These are phyloP conservation scores for Penicillium angulare DNA, from an alignment of 495 filamentous ascomycete species.

Conservation along the genomic window DNA sequence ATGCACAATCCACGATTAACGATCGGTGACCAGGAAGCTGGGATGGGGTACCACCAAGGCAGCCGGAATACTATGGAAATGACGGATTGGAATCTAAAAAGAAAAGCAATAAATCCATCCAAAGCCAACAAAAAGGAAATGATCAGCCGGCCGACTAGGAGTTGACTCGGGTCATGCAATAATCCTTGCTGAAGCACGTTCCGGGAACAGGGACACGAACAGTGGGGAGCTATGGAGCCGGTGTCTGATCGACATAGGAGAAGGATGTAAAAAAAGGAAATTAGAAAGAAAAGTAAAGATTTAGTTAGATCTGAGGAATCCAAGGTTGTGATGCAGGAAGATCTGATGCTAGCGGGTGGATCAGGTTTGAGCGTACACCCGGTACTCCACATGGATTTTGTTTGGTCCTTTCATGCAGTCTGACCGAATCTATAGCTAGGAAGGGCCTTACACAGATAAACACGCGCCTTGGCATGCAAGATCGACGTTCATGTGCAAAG, in stretches of 20 bases:
- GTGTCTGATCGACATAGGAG: background rate
- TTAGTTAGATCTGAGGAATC: slow-evolving; percentile 19
- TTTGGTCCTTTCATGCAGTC: slow-evolving; percentile 8
- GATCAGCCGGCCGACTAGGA: slow-evolving; percentile 15
- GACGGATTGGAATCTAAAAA: slow-evolving; percentile 11
- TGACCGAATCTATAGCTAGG: slow-evolving; percentile 1
- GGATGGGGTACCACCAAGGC: slow-evolving; percentile 11
- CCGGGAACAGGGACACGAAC: slow-evolving; percentile 5
- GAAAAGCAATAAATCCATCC: background rate
- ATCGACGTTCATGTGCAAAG: slow-evolving; percentile 21
- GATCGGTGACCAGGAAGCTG: slow-evolving; percentile 17
- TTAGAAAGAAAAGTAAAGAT: background rate
- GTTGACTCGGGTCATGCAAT: slow-evolving; percentile 13
- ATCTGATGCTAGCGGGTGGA: slow-evolving; percentile 22
- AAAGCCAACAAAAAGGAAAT: slow-evolving; percentile 5
- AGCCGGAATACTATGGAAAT: slow-evolving; percentile 7
- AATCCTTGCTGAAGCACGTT: slow-evolving; percentile 31
- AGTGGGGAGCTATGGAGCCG: background rate
- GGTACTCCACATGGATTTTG: slow-evolving; percentile 15
- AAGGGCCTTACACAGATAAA: slow-evolving; percentile 3
- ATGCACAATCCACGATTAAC: slow-evolving; percentile 11
- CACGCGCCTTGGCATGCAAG: slow-evolving; percentile 21
- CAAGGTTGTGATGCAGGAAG: slow-evolving; percentile 18
- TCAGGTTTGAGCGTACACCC: background rate
- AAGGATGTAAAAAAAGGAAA: background rate